These are phyloP conservation scores for Microstegium vimineum DNA, from an alignment of 176 grass and related monocot species.

Conservation along the genomic window DNA sequence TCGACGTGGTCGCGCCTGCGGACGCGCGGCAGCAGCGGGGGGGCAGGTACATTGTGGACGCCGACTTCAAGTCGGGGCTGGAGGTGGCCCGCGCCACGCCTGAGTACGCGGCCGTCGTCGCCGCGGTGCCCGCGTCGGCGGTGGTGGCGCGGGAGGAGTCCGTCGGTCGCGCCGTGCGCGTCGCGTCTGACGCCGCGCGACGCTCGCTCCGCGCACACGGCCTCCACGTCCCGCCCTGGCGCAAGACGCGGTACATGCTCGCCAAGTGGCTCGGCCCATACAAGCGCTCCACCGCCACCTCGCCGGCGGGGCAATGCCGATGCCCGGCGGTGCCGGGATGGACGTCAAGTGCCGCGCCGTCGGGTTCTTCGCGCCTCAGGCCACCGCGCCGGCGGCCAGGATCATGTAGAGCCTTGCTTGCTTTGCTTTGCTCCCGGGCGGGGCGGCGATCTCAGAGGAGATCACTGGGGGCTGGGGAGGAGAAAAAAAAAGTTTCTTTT, in stretches of 20 bases:
- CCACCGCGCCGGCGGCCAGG: constrained; percentile 27
- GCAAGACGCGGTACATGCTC: constrained; percentile 82
- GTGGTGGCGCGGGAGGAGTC: constrained; percentile 62
- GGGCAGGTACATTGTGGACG: constrained; percentile 91
- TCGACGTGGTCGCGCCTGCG: constrained; percentile 56
- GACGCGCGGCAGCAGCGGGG: not conserved
- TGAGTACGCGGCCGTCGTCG: constrained; percentile 51
- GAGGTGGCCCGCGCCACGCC: constrained; percentile 77
- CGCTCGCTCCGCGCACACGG: constrained; percentile 52
- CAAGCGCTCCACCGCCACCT: constrained; percentile 50
- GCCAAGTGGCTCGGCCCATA: constrained; percentile 95
- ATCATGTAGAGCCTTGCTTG: too few relatives aligned
- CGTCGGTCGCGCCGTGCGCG: constrained; percentile 53
- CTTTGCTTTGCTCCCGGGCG: not conserved
- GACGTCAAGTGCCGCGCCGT: constrained; percentile 53
- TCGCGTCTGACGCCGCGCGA: constrained; percentile 51
- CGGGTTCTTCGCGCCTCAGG: constrained; percentile 26
- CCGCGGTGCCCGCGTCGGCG: constrained; percentile 28
- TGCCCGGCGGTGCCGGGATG: constrained; percentile 12
- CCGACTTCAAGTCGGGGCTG: constrained; percentile 60
- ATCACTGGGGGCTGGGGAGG: too few relatives aligned
- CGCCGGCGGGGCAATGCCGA: constrained; percentile 19
- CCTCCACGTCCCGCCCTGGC: constrained; percentile 87
- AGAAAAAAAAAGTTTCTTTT: not conserved
- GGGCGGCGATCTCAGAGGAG: not conserved